Evolutionary conservation across 345 rosid species (phyloP), one percentile per base, ranked within the genome.

Genomic region (Ceriops zippeliana): DNA sequence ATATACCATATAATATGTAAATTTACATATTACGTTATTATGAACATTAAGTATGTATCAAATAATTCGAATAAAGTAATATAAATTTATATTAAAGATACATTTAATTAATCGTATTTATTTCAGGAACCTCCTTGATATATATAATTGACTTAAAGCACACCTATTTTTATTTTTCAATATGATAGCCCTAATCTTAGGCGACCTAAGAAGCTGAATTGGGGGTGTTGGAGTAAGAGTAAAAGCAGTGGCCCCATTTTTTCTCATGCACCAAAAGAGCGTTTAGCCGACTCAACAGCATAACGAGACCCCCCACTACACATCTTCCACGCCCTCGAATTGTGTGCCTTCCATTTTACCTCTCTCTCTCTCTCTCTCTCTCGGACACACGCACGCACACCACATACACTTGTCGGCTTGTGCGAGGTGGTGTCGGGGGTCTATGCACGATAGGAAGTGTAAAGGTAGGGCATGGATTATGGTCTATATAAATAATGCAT

Each of bases 261-360:
- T 74, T 80, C 75, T 72, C 86, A 77, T 81, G 85, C 86, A 71
- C 83, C 58, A 81, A 81, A 85, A 78, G 85, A 56, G 37, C 16
- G 11, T 49, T 17, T 47, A 24, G 28, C 4, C 16, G 17, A 11
- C 49, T 13, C 16, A 5, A 42, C 49, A 54, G 2, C 1, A 26
- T 62, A 13, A 2, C 37, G 32, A 4, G 78, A 70, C 79, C n/a
- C 80, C 80, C 86, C 76, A 79, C 82, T 49, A 59, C 69, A 57
- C 79, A 77, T 70, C 66, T 75, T 69, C 68, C 75, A 73, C 76
- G 52, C 80, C 67, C 76, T 80, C 67, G 80, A 78, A 63, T 78
- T 72, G 72, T 62, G 78, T 78, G 76, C 70, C 69, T 86, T 84
- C 86, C 81, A 75, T 79, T 83, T 82, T 72, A 86, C 86, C 79